A percentile compares a stretch with the other conserved stretches of the same genome.
phyloP scores from a whole-genome alignment of 805 yeast genomes.

The Wickerhamiella kazuoi region DNA sequence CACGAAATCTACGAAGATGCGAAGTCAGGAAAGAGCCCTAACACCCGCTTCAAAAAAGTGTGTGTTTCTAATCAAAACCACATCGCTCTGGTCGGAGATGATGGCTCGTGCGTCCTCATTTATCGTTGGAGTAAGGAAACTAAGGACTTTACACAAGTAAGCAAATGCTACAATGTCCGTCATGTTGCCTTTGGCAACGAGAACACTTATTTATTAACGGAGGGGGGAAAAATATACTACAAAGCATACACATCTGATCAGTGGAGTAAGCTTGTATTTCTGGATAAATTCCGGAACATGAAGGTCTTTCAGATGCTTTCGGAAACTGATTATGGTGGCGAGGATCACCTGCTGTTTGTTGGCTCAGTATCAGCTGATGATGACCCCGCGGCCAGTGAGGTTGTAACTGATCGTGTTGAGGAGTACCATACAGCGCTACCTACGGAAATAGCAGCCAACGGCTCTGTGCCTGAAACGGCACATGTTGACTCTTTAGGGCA shows the following conservation, averaged over 20 bases:
- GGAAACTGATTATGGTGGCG: neutral
- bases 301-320: neutral
- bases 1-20: too few species aligned
- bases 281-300: neutral
- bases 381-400: too few species aligned
- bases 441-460: too few species aligned
- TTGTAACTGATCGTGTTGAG: too few species aligned
- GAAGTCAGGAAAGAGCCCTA: too few species aligned
- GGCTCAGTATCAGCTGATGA: too few species aligned
- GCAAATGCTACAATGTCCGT: neutral
- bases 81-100: neutral
- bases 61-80: too few species aligned
- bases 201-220: neutral
- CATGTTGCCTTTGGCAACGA: neutral
- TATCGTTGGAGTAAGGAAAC: neutral
- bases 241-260: neutral
- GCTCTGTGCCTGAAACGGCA: too few species aligned
- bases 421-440: too few species aligned
- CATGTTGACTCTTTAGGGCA: too few species aligned
- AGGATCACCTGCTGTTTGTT: neutral
- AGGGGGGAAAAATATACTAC: neutral
- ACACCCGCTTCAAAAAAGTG: too few species aligned
- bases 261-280: neutral
- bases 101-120: neutral
- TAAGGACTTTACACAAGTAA: neutral